phyloP scores from a whole-genome alignment of 2,329 filamentous ascomycete species.

The Fusarium nygamai region DNA sequence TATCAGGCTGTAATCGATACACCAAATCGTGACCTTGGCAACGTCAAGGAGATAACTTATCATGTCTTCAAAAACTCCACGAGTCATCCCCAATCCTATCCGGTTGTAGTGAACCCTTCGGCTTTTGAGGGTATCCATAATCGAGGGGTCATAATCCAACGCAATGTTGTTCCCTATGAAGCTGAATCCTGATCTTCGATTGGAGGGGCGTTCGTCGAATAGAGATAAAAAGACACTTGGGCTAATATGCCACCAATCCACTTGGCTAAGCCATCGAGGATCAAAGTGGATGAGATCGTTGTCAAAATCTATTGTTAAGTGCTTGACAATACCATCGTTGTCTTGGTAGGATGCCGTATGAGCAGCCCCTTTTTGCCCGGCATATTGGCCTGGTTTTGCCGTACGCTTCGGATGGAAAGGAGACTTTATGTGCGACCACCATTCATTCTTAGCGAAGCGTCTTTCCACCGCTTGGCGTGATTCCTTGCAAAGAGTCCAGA shows the following conservation, averaged over 20 bases:
- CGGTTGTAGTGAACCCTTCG: not conserved
- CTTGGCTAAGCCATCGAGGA: not conserved
- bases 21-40: constrained; percentile 7
- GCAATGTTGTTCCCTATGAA: constrained; percentile 20
- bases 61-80: not conserved
- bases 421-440: constrained; percentile 13
- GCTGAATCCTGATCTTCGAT: not conserved
- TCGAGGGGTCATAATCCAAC: constrained; percentile 13
- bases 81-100: not conserved
- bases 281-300: constrained; percentile 15
- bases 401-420: not conserved
- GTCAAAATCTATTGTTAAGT: constrained; percentile 13
- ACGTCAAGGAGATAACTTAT: not conserved
- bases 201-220: not conserved
- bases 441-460: constrained; percentile 17
- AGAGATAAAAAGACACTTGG: not conserved
- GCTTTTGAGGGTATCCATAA: not conserved
- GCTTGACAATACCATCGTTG: not conserved
- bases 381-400: not conserved
- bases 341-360: constrained; percentile 17
- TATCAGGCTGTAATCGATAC: constrained; percentile 8
- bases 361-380: not conserved
- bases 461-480: constrained; percentile 22
- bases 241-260: not conserved
- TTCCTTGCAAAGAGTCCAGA: constrained; percentile 11